Evolutionary conservation across 257 asterid genomes (phyloP).

Genomic region (Lycium ferocissimum): DNA sequence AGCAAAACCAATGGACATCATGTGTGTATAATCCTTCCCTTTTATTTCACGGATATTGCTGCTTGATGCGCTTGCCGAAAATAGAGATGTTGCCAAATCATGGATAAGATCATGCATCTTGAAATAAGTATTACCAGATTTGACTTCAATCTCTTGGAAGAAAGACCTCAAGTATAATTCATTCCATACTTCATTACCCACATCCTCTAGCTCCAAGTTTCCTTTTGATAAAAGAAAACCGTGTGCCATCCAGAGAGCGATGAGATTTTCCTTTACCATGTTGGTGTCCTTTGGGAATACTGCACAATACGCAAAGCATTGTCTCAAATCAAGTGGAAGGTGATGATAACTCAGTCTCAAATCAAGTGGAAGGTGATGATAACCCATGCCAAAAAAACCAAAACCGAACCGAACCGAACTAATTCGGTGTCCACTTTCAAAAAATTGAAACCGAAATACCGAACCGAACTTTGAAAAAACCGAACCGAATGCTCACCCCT

Average conservation of each 20-base stretch:
- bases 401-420: too few relatives aligned
- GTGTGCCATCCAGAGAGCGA: constrained; percentile 39
- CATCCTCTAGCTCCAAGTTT: constrained; percentile 21
- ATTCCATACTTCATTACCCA: constrained; percentile 25
- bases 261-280: constrained; percentile 27
- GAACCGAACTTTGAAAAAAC: too few relatives aligned
- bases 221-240: not conserved
- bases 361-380: not conserved
- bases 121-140: not conserved
- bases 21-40: not conserved
- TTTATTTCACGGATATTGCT: constrained; percentile 23
- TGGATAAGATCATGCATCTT: constrained; percentile 42
- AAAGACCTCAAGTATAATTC: constrained; percentile 38
- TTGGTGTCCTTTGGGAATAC: constrained; percentile 34
- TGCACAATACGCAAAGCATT: constrained; percentile 38
- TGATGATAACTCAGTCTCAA: not conserved
- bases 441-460: too few relatives aligned
- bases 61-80: not conserved
- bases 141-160: constrained; percentile 29
- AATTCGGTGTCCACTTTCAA: too few relatives aligned
- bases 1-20: not conserved
- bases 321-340: constrained; percentile 26
- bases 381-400: not conserved
- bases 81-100: constrained; percentile 34
- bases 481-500: too few relatives aligned